These are phyloP conservation scores for Plasmodium billcollinsi DNA, from an alignment of 169 alveolate genomes.

Conservation along the genomic window DNA sequence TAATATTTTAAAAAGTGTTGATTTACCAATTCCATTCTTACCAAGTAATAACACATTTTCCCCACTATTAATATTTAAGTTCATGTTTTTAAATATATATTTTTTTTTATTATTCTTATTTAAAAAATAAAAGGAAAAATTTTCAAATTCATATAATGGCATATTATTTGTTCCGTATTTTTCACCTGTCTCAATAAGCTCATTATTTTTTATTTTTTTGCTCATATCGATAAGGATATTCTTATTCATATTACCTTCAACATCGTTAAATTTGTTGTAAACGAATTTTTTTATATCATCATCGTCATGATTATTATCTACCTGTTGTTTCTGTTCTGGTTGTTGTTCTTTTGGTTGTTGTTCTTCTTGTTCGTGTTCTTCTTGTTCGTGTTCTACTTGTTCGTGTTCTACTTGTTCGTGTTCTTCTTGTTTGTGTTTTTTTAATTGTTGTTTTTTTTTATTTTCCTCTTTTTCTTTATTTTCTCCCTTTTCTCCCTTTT, in stretches of 20 bases:
- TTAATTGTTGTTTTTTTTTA: not conserved
- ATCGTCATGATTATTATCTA: not conserved
- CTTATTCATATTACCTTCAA: slow-evolving; percentile 59
- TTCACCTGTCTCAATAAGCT: slow-evolving; percentile 77
- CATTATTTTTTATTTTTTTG: slow-evolving; percentile 66
- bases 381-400: not conserved
- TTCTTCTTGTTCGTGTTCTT: not conserved
- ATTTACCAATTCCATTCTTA: slow-evolving; percentile 85
- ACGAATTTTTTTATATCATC: slow-evolving; percentile 45
- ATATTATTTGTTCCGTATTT: slow-evolving; percentile 48
- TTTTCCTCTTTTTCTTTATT: no score
- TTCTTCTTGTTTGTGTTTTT: not conserved
- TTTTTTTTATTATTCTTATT: slow-evolving; percentile 53
- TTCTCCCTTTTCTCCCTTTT: not conserved
- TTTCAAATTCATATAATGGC: slow-evolving; percentile 75
- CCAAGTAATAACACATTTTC: slow-evolving; percentile 82
- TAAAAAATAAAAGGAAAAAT: slow-evolving; percentile 66
- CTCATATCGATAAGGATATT: slow-evolving; percentile 66
- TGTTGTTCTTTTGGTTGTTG: not conserved
- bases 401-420: not conserved
- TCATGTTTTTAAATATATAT: slow-evolving; percentile 74
- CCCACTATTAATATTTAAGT: slow-evolving; percentile 72
- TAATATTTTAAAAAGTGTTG: slow-evolving; percentile 80
- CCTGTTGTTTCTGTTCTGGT: not conserved
- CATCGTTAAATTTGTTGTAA: slow-evolving; percentile 29